These are phyloP conservation scores for Phytopythium helicoides DNA, from an alignment of 352 stramenopile genomes.

Conservation along the genomic window DNA sequence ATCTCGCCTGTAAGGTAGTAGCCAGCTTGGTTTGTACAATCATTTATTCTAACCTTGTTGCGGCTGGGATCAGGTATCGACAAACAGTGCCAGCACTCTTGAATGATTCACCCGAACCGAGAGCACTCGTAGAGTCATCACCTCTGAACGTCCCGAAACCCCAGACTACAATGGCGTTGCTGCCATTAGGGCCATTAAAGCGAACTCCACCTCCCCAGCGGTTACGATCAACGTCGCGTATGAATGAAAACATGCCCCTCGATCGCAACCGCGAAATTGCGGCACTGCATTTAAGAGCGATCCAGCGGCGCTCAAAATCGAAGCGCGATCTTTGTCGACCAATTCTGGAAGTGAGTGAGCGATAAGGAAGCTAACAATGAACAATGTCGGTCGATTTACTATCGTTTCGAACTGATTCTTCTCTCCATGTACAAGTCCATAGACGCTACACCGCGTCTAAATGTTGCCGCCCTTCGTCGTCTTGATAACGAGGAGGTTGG, in stretches of 20 bases:
- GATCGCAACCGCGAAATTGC: constrained; percentile 74
- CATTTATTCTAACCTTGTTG: not conserved
- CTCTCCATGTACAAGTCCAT: not conserved
- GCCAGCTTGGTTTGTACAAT: not conserved
- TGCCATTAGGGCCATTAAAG: constrained; percentile 13
- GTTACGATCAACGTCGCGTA: constrained; percentile 5
- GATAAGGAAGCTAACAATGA: constrained; percentile 10
- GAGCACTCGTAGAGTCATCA: not conserved
- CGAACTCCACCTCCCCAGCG: constrained; percentile 12
- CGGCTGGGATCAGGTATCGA: not conserved
- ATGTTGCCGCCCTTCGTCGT: constrained; percentile 19
- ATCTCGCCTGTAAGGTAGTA: constrained; percentile 24
- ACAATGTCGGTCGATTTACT: too few relatives aligned
- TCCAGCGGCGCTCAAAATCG: constrained; percentile 50
- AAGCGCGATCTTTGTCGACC: constrained; percentile 25
- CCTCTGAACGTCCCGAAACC: constrained; percentile 9
- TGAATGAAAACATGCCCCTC: constrained; percentile 13
- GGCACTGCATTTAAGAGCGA: constrained; percentile 44
- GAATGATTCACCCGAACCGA: not conserved
- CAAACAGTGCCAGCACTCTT: constrained; percentile 2
- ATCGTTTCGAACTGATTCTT: too few relatives aligned
- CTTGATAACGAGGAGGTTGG: constrained; percentile 13
- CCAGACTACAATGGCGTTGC: constrained; percentile 4
- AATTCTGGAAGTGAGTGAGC: constrained; percentile 29
- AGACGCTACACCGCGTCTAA: constrained; percentile 27